Evolutionary conservation across 2,329 filamentous ascomycete species (phyloP).

Genomic region (Grosmannia clavigera): DNA sequence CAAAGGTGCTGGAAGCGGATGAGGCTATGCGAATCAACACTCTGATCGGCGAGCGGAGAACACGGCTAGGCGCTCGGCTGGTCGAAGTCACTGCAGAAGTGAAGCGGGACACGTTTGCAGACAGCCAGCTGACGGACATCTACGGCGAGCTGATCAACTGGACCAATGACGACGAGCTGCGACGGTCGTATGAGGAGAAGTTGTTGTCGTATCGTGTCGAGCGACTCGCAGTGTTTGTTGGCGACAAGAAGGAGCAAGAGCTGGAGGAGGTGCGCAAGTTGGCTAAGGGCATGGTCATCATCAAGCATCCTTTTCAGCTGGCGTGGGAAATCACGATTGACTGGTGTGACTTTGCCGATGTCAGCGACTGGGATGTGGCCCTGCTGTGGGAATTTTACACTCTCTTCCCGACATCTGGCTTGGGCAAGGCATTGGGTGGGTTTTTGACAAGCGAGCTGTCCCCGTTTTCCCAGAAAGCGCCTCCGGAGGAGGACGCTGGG

Average conservation of each 20-base stretch:
- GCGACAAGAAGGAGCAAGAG: conserved; percentile 55
- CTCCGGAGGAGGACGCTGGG: conserved; percentile 5
- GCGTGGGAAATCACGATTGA: conserved; percentile 89
- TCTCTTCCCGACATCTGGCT: conserved; percentile 73
- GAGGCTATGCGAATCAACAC: conserved; percentile 85
- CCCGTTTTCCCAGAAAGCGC: conserved; percentile 49
- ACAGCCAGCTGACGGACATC: conserved; percentile 65
- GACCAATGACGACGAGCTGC: conserved; percentile 73
- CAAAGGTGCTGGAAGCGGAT: conserved; percentile 70
- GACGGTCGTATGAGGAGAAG: conserved; percentile 83
- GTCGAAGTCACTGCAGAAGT: conserved; percentile 77
- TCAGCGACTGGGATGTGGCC: conserved; percentile 64
- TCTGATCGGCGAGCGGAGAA: conserved; percentile 78
- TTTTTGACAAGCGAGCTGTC: conserved; percentile 77
- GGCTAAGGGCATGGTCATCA: conserved; percentile 88
- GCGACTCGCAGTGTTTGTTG: conserved; percentile 54
- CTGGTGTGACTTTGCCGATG: conserved; percentile 68
- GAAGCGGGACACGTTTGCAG: conserved; percentile 67
- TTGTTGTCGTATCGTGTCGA: conserved; percentile 73
- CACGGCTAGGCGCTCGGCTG: conserved; percentile 72
- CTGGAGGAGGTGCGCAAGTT: conserved; percentile 61
- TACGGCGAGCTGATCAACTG: conserved; percentile 83
- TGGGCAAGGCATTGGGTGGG: conserved; percentile 69
- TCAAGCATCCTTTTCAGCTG: conserved; percentile 78
- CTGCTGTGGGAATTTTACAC: conserved; percentile 69